Base-by-base conservation (phyloP, 2,329 filamentous ascomycete genomes). In the Exophiala alcalophila region DNA sequence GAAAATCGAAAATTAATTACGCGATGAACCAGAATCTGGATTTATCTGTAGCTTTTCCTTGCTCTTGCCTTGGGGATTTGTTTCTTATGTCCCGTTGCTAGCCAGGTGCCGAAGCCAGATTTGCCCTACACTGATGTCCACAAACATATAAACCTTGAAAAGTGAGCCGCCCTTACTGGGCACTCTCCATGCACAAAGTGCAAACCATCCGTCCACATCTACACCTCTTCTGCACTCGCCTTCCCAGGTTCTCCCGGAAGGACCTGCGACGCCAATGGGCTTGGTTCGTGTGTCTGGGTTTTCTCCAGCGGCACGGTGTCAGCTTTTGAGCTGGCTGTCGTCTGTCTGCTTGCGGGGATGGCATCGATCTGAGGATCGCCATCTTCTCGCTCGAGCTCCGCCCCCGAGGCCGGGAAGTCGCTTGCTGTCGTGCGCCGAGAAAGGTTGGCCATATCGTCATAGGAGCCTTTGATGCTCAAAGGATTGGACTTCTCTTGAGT, bases 401-500 rank as follows among this genome's bases (percentile, higher is more conserved):
- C 37, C 3, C 49, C 54, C 4, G 42, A 47, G 3, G 31, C 44
- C 24, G 45, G 36, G 8, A 9, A 40, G 32, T 40, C 40, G 37
- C 50, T 54, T 23, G 44, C 50, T 9, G 51, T 56, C 7, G 51
- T 52, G 32, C 40, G 38, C 14, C 46, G 44, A 19, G 50, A 54
- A 15, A 56, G 41, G n/a, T 35, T 37, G n/a, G 34, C 43, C 14
- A 21, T 24, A n/a, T 50, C 44, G 16, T 45, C 40, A 24, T 40
- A 33, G 3, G 43, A 38, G 12, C 23, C 20, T 8, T 43, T 33
- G 11, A 42, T 16, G 19, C 40, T 51, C 9, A 50, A 29, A 5
- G 50, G 53, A 38, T 53, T 46, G 4, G 49, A 59, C 25, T 60
- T 62, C 28, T 62, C 59, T 37, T 61, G 57, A 35, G 58, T 56